These are phyloP conservation scores for Pestalotiopsis sp. DNA, from an alignment of 2,329 filamentous ascomycete species.

Conservation along the genomic window DNA sequence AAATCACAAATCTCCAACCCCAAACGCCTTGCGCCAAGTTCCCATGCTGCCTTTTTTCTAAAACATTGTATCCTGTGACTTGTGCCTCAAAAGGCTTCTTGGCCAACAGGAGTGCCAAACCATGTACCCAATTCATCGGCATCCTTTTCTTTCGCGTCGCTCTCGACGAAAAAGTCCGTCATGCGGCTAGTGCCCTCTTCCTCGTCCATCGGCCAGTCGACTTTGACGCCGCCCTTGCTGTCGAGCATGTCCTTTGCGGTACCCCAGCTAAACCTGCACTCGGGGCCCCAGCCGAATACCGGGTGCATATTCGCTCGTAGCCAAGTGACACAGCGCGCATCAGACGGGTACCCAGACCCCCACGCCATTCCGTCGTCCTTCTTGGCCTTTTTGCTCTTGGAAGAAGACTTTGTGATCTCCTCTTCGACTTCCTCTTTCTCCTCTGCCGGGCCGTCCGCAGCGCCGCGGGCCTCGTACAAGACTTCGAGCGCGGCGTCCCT, in stretches of 20 bases:
- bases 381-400: neutral
- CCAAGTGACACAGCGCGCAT: slow-evolving; percentile 80
- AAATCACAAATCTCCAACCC: neutral
- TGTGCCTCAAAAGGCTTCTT: slow-evolving; percentile 66
- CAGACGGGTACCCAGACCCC: slow-evolving; percentile 94
- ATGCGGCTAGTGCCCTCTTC: slow-evolving; percentile 69
- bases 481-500: slow-evolving; percentile 86
- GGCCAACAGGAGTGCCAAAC: slow-evolving; percentile 75
- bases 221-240: slow-evolving; percentile 68
- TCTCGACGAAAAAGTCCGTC: slow-evolving; percentile 72
- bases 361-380: slow-evolving; percentile 53
- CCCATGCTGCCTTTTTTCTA: neutral
- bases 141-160: slow-evolving; percentile 42
- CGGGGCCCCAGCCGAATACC: slow-evolving; percentile 91
- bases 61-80: neutral
- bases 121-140: slow-evolving; percentile 74
- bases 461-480: slow-evolving; percentile 61
- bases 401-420: slow-evolving; percentile 49
- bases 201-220: slow-evolving; percentile 83
- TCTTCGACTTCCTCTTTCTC: neutral
- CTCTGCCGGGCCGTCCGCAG: slow-evolving; percentile 27
- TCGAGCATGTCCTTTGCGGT: slow-evolving; percentile 94
- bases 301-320: slow-evolving; percentile 86
- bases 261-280: slow-evolving; percentile 94
- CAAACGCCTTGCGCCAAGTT: slow-evolving; percentile 1